phyloP scores from a whole-genome alignment of 2,329 filamentous ascomycete species.

The Xylariales sp. region DNA sequence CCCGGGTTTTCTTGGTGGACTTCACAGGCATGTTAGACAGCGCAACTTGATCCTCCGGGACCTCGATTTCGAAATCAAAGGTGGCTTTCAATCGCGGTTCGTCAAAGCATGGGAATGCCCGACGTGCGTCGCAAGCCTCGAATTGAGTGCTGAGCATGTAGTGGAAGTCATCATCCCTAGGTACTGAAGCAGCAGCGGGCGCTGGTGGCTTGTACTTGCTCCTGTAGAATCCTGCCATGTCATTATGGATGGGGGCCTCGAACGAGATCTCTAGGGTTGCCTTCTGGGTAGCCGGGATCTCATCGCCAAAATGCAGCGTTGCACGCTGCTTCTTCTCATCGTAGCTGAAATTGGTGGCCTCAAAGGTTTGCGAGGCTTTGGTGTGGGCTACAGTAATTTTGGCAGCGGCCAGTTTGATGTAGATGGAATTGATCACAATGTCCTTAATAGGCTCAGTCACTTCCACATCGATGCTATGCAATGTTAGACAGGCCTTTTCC shows the following conservation, averaged over 20 bases:
- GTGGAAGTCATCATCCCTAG: constrained; percentile 63
- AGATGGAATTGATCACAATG: constrained; percentile 79
- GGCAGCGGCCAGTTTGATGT: constrained; percentile 69
- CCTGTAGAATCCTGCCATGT: constrained; percentile 91
- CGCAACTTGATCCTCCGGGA: constrained; percentile 82
- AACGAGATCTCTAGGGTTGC: constrained; percentile 68
- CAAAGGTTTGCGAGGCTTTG: constrained; percentile 51
- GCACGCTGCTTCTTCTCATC: constrained; percentile 81
- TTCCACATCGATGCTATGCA: constrained; percentile 63
- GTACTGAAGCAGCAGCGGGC: constrained; percentile 70
- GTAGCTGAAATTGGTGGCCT: constrained; percentile 69
- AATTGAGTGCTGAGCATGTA: constrained; percentile 95
- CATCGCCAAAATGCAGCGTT: constrained; percentile 70
- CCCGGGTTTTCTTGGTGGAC: constrained; percentile 51
- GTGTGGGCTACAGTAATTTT: constrained; percentile 56
- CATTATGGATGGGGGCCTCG: constrained; percentile 78
- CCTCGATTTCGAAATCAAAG: constrained; percentile 89
- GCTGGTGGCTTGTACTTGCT: constrained; percentile 85
- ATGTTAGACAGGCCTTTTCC: no score
- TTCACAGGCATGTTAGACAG: constrained; percentile 96
- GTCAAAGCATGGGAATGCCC: constrained; percentile 96
- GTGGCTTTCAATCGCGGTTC: constrained; percentile 96
- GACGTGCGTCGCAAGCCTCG: constrained; percentile 89
- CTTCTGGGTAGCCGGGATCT: constrained; percentile 63
- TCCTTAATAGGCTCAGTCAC: constrained; percentile 69